phyloP scores from a whole-genome alignment of 2,329 filamentous ascomycete genomes.

The Xylariaceae sp. region DNA sequence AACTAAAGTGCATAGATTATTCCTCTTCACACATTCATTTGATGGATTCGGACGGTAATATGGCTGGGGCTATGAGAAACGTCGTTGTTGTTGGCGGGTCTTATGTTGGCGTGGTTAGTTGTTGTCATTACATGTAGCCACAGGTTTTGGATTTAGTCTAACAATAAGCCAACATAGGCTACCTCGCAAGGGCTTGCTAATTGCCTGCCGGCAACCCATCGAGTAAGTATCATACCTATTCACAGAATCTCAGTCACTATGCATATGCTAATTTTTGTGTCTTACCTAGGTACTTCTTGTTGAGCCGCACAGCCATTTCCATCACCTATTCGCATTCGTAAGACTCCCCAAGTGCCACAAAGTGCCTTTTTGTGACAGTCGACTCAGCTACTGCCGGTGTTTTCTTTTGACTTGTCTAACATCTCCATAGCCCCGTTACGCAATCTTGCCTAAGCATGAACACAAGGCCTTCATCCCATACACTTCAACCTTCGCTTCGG shows the following conservation, averaged over 20 bases:
- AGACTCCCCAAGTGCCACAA: neutral
- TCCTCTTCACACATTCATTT: neutral
- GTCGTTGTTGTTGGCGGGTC: slow-evolving; percentile 51
- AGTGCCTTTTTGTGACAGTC: neutral
- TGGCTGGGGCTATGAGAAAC: slow-evolving; percentile 37
- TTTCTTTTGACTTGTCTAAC: too few species aligned
- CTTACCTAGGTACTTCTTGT: slow-evolving; percentile 43
- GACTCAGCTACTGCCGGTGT: too few species aligned
- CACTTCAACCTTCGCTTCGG: slow-evolving; percentile 35
- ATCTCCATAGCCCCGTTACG: slow-evolving; percentile 45
- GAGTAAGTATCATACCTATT: slow-evolving; percentile 26
- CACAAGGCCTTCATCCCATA: slow-evolving; percentile 54
- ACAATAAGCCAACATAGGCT: slow-evolving; percentile 21
- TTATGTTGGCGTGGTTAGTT: slow-evolving; percentile 45
- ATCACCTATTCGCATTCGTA: slow-evolving; percentile 51
- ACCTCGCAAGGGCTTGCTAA: slow-evolving; percentile 41
- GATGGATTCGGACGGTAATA: slow-evolving; percentile 5
- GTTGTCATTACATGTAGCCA: neutral
- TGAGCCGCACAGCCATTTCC: slow-evolving; percentile 53
- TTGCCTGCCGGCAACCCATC: slow-evolving; percentile 41
- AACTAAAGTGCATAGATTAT: neutral
- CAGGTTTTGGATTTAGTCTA: neutral
- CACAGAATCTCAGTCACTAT: neutral
- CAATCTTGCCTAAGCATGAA: slow-evolving; percentile 46
- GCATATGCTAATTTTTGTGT: neutral